These are phyloP conservation scores for Botrytis squamosa DNA, from an alignment of 2,329 filamentous ascomycete genomes.

Conservation along the genomic window DNA sequence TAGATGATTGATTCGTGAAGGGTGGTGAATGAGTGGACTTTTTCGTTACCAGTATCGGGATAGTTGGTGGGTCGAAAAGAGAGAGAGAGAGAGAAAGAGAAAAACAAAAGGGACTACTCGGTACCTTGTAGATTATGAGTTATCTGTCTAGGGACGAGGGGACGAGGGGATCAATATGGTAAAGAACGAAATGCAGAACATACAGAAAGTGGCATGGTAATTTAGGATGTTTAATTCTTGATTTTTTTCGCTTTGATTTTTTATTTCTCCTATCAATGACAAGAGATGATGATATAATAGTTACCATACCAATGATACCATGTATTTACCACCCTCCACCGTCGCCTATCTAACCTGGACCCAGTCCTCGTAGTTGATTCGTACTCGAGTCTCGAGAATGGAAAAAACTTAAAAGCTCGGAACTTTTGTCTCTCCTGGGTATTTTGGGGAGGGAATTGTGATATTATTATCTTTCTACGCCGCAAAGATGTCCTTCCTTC, in stretches of 20 bases:
- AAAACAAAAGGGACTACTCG: background rate
- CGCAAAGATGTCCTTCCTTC: background rate
- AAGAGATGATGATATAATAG: background rate
- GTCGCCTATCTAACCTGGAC: background rate
- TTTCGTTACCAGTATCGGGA: background rate
- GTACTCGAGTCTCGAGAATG: background rate
- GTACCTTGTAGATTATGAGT: background rate
- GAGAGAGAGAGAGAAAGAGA: background rate
- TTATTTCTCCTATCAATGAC: background rate
- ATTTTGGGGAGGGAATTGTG: background rate
- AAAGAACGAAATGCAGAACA: slow-evolving; percentile 7
- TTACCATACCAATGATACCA: background rate
- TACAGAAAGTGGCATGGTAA: background rate
- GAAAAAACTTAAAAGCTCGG: background rate
- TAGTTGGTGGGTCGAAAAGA: background rate
- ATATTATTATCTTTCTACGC: background rate
- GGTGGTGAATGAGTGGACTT: background rate
- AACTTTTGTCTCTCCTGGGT: background rate
- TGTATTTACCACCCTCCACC: background rate
- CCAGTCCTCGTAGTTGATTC: background rate
- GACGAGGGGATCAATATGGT: background rate
- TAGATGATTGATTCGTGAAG: slow-evolving; percentile 1
- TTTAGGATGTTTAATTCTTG: background rate
- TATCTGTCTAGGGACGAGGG: background rate
- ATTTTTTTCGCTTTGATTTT: too few species aligned